Percentiles rank a stretch among this genome's conserved stretches.
Evolutionary conservation across 2,329 filamentous ascomycete genomes (phyloP).

Genomic region (Ascochyta viciae-villosae): DNA sequence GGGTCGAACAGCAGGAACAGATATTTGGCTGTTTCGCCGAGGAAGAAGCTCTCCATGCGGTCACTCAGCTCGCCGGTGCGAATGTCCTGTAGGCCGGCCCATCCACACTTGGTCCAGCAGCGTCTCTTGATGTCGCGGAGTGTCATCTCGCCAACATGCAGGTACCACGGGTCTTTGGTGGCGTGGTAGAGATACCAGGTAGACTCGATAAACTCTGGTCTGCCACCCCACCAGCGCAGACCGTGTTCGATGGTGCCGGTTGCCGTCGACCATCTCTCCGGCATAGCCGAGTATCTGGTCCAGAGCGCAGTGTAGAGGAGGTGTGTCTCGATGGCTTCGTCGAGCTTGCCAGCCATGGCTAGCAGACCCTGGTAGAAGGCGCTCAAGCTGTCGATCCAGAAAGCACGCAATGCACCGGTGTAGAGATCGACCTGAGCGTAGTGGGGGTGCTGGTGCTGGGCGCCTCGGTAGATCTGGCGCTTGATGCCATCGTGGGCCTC

Average conservation of each 20-base stretch:
- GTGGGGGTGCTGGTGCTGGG: slow-evolving; percentile 81
- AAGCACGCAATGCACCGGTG: slow-evolving; percentile 86
- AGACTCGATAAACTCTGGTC: slow-evolving; percentile 96
- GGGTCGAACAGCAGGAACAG: slow-evolving; percentile 89
- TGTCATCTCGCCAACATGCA: slow-evolving; percentile 95
- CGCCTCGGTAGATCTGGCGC: slow-evolving; percentile 83
- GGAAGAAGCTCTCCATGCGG: slow-evolving; percentile 98
- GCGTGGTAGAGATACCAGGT: slow-evolving; percentile 96
- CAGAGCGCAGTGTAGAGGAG: slow-evolving; percentile 91
- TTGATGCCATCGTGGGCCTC: slow-evolving; percentile 87
- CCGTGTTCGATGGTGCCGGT: slow-evolving; percentile 85
- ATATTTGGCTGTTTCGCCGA: slow-evolving; percentile 96
- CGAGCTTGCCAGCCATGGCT: slow-evolving; percentile 83
- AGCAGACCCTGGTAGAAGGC: slow-evolving; percentile 94
- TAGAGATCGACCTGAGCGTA: slow-evolving; percentile 89
- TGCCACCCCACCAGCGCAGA: slow-evolving; percentile 91
- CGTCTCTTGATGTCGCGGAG: slow-evolving; percentile 84
- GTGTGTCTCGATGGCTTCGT: slow-evolving; percentile 90
- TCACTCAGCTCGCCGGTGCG: slow-evolving; percentile 81
- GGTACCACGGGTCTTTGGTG: slow-evolving; percentile 93
- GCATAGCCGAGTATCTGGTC: slow-evolving; percentile 92
- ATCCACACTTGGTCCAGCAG: slow-evolving; percentile 91
- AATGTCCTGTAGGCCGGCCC: slow-evolving; percentile 76
- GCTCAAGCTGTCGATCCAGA: slow-evolving; percentile 95
- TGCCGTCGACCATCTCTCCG: slow-evolving; percentile 90